A percentile compares a stretch with the other conserved stretches of the same genome.
Evolutionary conservation across 345 rosid species (phyloP).

Genomic region (Camelina neglecta): DNA sequence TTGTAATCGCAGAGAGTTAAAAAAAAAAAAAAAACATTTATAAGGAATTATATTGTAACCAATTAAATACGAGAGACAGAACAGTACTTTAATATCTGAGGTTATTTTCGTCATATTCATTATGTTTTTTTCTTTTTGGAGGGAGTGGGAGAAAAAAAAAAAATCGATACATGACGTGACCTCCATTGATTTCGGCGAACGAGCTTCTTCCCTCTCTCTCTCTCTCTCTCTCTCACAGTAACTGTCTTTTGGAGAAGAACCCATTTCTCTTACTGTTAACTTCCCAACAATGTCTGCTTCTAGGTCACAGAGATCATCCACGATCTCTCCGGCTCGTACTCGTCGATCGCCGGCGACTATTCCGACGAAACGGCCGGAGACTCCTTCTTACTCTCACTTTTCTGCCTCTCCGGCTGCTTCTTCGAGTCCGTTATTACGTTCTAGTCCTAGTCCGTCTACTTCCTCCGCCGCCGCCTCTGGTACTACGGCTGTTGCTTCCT

Average conservation of each 20-base stretch:
- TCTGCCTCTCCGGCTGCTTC: slow-evolving; percentile 53
- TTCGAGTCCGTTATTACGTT: slow-evolving; percentile 37
- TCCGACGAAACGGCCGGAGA: slow-evolving; percentile 51
- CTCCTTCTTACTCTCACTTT: slow-evolving; percentile 58
- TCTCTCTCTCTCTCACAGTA: background rate
- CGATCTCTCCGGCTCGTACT: slow-evolving; percentile 82
- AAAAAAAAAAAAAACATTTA: background rate
- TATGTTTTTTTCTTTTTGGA: slow-evolving; percentile 36
- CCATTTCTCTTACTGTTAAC: slow-evolving; percentile 12
- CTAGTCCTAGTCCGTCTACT: slow-evolving; percentile 49
- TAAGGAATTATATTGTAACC: slow-evolving; percentile 31
- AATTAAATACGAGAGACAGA: slow-evolving; percentile 27
- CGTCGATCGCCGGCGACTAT: slow-evolving; percentile 62
- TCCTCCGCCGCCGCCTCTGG: slow-evolving; percentile 37
- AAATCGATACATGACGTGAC: slow-evolving; percentile 45
- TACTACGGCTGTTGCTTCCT: slow-evolving; percentile 15
- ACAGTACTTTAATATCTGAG: slow-evolving; percentile 42
- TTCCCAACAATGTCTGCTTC: slow-evolving; percentile 53
- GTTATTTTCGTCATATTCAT: slow-evolving; percentile 32
- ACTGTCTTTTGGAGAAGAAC: slow-evolving; percentile 5
- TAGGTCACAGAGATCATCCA: slow-evolving; percentile 66
- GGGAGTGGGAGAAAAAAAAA: slow-evolving; percentile 38
- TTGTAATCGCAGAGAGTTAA: slow-evolving; percentile 18
- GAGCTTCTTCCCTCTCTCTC: slow-evolving; percentile 30
- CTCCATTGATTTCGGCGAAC: slow-evolving; percentile 41